Evolutionary conservation across 2,329 filamentous ascomycete genomes (phyloP), one percentile per base, ranked within the genome.

Genomic region (Aspergillus sojae): DNA sequence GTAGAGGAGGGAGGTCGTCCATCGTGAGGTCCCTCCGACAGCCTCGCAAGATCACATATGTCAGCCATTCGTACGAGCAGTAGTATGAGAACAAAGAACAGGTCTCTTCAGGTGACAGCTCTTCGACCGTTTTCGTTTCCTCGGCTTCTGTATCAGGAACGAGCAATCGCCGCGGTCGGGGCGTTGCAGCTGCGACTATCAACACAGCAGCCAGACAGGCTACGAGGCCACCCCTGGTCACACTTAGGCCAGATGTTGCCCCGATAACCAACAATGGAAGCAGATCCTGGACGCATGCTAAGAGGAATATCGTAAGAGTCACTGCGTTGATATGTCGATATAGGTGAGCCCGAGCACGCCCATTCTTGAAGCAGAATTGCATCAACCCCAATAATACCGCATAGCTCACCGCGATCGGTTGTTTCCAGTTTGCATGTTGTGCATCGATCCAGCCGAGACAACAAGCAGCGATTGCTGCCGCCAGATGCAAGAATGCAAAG

Each of bases 61-160:
- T 76, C 28, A 77, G 65, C 75, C 75, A 77, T 46, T 69, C 74
- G 57, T 77, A 77, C 2, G 74, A 74, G 50, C 73, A 66, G 57
- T 74, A 77, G 55, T 71, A 74, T 6, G 73, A 75, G n/a, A 75
- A 71, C 46, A 70, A 66, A 1, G 73, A 76, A 58, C 74, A 74
- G 1, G 73, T 75, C 62, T 77, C 73, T 61, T 77, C 75, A 0
- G 68, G 67, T 7, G 73, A 75, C 19, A 36, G 48, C 32, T 65
- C 62, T 7, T 65, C 61, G 9, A 62, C 53, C 4, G 57, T 48
- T 36, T 53, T 41, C 1, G 19, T 5, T n/a, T 65, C 65, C 5
- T 67, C 56, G 19, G 61, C 66, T 56, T 74, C 69, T 9, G 60
- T 19, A 46, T 70, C 70, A 6, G 39, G 34, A 7, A 68, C 60